phyloP scores from a whole-genome alignment of 2,329 filamentous ascomycete species.

The Lasiodiplodia theobromae region DNA sequence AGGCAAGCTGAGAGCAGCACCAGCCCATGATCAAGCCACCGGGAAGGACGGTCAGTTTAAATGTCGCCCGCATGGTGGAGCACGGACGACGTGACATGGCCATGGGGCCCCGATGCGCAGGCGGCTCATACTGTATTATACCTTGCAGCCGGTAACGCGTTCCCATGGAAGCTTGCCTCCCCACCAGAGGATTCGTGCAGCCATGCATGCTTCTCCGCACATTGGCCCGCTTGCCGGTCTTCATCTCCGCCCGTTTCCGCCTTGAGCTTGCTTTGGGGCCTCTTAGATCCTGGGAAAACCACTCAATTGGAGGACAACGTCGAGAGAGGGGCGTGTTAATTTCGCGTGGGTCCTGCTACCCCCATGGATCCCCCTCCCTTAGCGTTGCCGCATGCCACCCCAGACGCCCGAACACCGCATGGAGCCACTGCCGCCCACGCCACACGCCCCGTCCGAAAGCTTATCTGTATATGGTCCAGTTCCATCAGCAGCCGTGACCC shows the following conservation, averaged over 20 bases:
- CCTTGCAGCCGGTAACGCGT: not conserved
- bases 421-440: not conserved
- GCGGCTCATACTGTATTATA: not conserved
- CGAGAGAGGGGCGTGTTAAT: not conserved
- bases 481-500: not conserved
- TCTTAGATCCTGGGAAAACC: not conserved
- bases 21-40: not conserved
- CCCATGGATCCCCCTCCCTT: not conserved
- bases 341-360: not conserved
- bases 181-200: not conserved
- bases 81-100: not conserved
- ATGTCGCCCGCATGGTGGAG: not conserved
- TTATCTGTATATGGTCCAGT: not conserved
- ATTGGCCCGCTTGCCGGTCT: not conserved
- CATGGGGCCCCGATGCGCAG: not conserved
- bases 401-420: not conserved
- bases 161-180: not conserved
- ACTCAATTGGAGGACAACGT: not conserved
- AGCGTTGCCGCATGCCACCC: slow-evolving; percentile 1
- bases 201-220: not conserved
- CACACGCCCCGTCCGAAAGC: not conserved
- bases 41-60: not conserved
- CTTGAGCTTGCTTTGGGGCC: not conserved
- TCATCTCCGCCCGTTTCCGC: not conserved
- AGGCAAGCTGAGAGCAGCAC: not conserved